These are phyloP conservation scores for Nakazawaea sp. DNA, from an alignment of 805 yeast genomes.

Conservation along the genomic window DNA sequence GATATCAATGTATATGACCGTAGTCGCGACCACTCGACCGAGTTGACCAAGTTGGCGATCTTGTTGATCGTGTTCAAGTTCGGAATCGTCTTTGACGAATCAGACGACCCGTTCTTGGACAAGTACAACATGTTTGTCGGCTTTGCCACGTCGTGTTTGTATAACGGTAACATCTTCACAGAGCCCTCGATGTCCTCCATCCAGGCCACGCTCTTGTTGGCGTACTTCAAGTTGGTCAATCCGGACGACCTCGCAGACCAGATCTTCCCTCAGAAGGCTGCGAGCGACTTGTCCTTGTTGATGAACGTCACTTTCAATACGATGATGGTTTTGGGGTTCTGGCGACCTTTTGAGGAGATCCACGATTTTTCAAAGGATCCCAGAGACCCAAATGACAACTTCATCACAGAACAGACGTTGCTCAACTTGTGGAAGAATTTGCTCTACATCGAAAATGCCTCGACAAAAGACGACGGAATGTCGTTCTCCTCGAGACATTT, in stretches of 20 bases:
- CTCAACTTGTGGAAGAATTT: slow-evolving; percentile 8
- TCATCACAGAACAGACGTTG: neutral
- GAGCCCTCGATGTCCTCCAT: slow-evolving; percentile 1
- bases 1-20: slow-evolving; percentile 9
- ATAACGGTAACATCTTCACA: slow-evolving; percentile 1
- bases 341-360: slow-evolving; percentile 7
- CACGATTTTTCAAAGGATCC: slow-evolving; percentile 2
- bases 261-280: slow-evolving; percentile 1
- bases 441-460: neutral
- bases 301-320: slow-evolving; percentile 1
- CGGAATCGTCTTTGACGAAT: slow-evolving; percentile 4
- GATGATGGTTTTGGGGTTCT: slow-evolving; percentile 9
- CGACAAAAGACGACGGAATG: neutral
- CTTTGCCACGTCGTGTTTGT: slow-evolving; percentile 1
- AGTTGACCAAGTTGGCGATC: slow-evolving; percentile 5
- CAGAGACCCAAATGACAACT: slow-evolving; percentile 3
- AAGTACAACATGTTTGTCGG: slow-evolving; percentile 4
- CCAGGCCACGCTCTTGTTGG: neutral
- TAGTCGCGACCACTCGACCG: slow-evolving; percentile 1
- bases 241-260: slow-evolving; percentile 8
- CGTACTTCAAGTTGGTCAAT: slow-evolving; percentile 1
- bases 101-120: slow-evolving; percentile 2
- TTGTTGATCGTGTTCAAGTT: slow-evolving; percentile 6
- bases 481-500: neutral
- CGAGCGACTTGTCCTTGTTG: neutral